A percentile compares a stretch with the other conserved stretches of the same genome.
phyloP scores from a whole-genome alignment of 306 rosid genomes.

The Acacia crassicarpa region DNA sequence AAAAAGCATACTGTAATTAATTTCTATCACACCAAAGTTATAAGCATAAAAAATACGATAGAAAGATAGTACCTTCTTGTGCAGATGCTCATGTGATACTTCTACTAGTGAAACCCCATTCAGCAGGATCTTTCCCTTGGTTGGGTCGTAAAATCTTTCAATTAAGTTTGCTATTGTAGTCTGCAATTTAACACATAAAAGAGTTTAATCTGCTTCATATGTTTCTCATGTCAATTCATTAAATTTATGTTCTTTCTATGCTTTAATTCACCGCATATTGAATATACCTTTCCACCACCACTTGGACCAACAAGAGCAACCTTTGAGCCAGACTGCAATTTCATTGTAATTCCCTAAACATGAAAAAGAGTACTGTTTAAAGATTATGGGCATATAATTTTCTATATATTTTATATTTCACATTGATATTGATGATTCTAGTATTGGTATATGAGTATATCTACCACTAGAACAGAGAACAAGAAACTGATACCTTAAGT shows the following conservation, averaged over 20 bases:
- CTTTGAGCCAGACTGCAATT: constrained; percentile 67
- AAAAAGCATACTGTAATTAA: background rate
- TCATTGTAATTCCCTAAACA: constrained; percentile 71
- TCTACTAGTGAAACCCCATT: constrained; percentile 74
- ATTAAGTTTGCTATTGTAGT: constrained; percentile 86
- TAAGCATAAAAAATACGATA: background rate
- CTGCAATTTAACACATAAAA: constrained; percentile 44
- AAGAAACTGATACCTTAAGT: constrained; percentile 60
- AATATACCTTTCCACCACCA: constrained; percentile 78
- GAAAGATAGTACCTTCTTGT: constrained; percentile 58
- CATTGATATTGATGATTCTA: background rate
- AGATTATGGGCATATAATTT: background rate
- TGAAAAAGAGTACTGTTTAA: background rate
- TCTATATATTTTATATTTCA: background rate
- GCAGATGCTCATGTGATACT: constrained; percentile 71
- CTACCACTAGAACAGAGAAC: constrained; percentile 11
- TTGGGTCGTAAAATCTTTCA: constrained; percentile 87
- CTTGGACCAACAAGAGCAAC: constrained; percentile 94
- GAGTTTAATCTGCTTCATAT: constrained; percentile 4
- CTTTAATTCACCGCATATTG: background rate
- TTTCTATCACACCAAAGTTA: background rate
- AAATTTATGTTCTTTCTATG: background rate
- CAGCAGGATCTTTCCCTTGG: constrained; percentile 63
- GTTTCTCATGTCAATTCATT: constrained; percentile 11
- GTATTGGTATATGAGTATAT: background rate